phyloP scores from a whole-genome alignment of 768 basidiomycete species.

The Psilocybe azurescens region DNA sequence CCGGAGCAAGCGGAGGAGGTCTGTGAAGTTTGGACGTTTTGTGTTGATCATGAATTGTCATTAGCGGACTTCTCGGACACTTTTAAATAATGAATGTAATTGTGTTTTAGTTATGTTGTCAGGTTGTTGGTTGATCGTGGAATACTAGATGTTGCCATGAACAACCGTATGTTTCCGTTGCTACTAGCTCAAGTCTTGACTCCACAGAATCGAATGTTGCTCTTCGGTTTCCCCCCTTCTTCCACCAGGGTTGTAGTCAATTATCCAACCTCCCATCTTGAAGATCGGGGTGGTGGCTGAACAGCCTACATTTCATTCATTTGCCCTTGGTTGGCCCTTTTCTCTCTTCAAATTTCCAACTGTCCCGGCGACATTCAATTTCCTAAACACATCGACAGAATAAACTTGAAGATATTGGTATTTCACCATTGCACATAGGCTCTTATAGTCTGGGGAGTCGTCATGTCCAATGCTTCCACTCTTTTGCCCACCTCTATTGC shows the following conservation, averaged over 20 bases:
- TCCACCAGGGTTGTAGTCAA: slow-evolving; percentile 9
- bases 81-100: no score
- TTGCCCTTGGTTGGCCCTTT: background rate
- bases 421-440: background rate
- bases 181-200: slow-evolving; percentile 2
- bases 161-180: slow-evolving; percentile 18
- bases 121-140: slow-evolving; percentile 1
- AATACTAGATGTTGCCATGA: slow-evolving; percentile 11
- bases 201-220: background rate
- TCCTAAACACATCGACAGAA: background rate
- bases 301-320: slow-evolving; percentile 3
- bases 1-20: slow-evolving; percentile 47
- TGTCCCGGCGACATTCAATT: slow-evolving; percentile 24
- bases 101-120: background rate
- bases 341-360: slow-evolving; percentile 12
- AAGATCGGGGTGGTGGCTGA: slow-evolving; percentile 8
- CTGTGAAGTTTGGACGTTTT: slow-evolving; percentile 10
- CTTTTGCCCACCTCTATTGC: slow-evolving; percentile 30
- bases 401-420: background rate
- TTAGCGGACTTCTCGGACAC: slow-evolving; percentile 7
- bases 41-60: slow-evolving; percentile 6
- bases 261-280: slow-evolving; percentile 4
- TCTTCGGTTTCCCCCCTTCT: slow-evolving; percentile 6
- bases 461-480: slow-evolving; percentile 13
- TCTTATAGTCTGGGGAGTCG: slow-evolving; percentile 8